Conservation (phyloP, 345 rosid species). For the Syzygium aqueum region DNA sequence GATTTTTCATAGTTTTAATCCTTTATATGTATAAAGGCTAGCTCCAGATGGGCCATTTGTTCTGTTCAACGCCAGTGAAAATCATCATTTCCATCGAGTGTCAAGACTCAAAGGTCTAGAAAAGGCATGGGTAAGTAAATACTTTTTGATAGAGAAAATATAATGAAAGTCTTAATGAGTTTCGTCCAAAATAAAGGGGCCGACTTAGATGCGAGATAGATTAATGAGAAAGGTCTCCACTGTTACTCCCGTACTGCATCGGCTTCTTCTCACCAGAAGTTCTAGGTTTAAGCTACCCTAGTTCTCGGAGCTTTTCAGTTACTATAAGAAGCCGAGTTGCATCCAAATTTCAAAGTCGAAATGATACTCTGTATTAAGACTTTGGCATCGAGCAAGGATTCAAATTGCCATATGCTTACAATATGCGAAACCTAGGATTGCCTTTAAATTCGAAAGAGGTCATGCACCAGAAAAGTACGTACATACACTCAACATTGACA, state of each 20-base stretch:
- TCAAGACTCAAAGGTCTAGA: no score
- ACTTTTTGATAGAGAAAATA: neutral
- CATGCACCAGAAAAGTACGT: neutral
- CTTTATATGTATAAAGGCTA: no score
- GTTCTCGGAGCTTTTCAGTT: neutral
- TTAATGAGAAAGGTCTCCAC: neutral
- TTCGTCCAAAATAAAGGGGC: no score
- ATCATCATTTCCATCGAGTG: no score
- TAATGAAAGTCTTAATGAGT: neutral
- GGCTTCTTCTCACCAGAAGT: no score
- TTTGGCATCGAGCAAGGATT: neutral
- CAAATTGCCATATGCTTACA: neutral
- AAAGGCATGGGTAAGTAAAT: neutral
- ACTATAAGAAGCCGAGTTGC: neutral
- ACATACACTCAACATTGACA: no score
- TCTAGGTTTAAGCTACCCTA: neutral
- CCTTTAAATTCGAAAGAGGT: neutral
- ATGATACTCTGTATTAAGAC: neutral
- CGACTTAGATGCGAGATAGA: neutral
- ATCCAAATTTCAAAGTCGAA: neutral
- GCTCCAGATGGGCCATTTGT: no score
- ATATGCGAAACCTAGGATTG: neutral
- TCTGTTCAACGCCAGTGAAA: no score
- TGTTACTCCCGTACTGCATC: neutral
- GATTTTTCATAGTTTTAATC: no score